Conservation (phyloP, 176 grass and related monocot genomes). For the Aegilops tauschii region DNA sequence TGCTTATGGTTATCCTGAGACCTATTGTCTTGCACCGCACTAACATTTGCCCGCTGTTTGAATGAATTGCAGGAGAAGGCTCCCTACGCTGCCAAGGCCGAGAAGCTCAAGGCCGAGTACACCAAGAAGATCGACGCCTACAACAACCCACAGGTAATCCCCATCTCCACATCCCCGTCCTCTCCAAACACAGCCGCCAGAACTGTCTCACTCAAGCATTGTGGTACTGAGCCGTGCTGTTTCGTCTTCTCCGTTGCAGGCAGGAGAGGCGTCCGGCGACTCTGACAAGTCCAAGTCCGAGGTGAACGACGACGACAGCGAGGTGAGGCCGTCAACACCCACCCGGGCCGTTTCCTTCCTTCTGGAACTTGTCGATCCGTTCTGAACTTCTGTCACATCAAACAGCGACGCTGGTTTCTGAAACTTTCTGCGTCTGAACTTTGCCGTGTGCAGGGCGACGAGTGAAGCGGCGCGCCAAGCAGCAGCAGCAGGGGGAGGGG, state of each 20-base stretch:
- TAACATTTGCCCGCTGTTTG: background rate
- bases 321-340: slow-evolving; percentile 24
- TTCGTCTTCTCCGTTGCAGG: background rate
- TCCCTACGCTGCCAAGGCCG: slow-evolving; percentile 69
- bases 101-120: slow-evolving; percentile 90
- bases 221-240: background rate
- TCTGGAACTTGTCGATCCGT: accelerated
- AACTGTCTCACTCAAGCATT: background rate
- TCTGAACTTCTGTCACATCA: background rate
- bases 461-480: slow-evolving; percentile 22
- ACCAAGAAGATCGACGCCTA: slow-evolving; percentile 64
- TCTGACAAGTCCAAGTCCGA: slow-evolving; percentile 96
- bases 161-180: too few species aligned
- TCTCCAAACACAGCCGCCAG: background rate
- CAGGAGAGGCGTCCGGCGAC: slow-evolving; percentile 44
- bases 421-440: background rate
- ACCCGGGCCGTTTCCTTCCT: background rate
- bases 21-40: background rate
- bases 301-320: slow-evolving; percentile 73
- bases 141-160: slow-evolving; percentile 62
- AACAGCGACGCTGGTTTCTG: background rate
- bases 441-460: slow-evolving; percentile 27
- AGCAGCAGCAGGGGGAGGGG: background rate
- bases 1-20: background rate
- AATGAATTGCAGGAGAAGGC: slow-evolving; percentile 59